phyloP scores from a whole-genome alignment of 352 stramenopile genomes.

The Phytophthora pinifolia region DNA sequence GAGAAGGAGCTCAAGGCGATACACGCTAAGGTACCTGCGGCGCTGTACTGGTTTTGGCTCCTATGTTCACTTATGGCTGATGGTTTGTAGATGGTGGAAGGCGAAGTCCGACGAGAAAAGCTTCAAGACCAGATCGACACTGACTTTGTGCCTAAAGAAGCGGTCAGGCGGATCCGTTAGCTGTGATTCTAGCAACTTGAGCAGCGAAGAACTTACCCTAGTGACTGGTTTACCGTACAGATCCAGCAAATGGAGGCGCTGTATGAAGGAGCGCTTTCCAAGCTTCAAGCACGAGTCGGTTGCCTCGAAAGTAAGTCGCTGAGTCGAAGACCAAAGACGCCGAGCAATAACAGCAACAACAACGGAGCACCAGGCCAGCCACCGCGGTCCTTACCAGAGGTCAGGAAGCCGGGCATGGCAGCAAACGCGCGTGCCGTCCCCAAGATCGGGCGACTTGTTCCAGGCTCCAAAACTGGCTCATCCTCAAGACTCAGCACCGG shows the following conservation, averaged over 20 bases:
- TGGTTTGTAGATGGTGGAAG: slow-evolving; percentile 29
- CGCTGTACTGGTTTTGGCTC: background rate
- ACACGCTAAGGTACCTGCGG: slow-evolving; percentile 33
- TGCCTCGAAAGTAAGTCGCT: slow-evolving; percentile 50
- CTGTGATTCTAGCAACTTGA: background rate
- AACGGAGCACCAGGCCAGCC: slow-evolving; percentile 17
- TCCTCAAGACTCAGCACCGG: slow-evolving; percentile 16
- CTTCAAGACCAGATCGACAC: slow-evolving; percentile 49
- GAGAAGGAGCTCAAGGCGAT: slow-evolving; percentile 37
- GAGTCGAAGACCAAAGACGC: slow-evolving; percentile 28
- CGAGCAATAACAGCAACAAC: slow-evolving; percentile 29
- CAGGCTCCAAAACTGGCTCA: slow-evolving; percentile 38
- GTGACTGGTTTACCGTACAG: slow-evolving; percentile 19
- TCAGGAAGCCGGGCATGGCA: slow-evolving; percentile 23
- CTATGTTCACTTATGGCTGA: background rate
- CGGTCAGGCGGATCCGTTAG: slow-evolving; percentile 25
- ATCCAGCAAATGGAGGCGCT: slow-evolving; percentile 74
- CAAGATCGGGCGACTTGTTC: slow-evolving; percentile 60
- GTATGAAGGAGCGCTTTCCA: slow-evolving; percentile 70
- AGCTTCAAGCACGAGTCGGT: slow-evolving; percentile 66
- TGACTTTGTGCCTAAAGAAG: slow-evolving; percentile 54
- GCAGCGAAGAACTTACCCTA: background rate
- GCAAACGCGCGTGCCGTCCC: slow-evolving; percentile 36
- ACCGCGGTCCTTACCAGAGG: slow-evolving; percentile 21
- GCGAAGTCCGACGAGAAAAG: slow-evolving; percentile 31